phyloP scores from a whole-genome alignment of 805 yeast species.

The Metschnikowia chrysomelidarum region DNA sequence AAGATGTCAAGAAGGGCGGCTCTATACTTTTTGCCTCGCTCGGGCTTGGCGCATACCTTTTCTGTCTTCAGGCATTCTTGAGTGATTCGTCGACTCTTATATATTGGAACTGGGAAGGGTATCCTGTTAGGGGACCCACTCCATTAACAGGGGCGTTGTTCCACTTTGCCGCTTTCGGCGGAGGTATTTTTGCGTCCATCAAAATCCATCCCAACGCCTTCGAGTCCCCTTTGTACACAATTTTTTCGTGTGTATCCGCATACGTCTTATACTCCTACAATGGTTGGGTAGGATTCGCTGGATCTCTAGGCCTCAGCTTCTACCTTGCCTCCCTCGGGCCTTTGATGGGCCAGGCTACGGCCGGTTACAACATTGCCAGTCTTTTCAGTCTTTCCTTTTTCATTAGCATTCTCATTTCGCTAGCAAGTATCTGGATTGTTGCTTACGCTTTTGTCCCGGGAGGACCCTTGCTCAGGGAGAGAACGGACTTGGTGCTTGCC shows the following conservation, averaged over 20 bases:
- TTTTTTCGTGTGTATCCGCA: conserved; percentile 49
- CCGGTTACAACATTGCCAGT: conserved; percentile 54
- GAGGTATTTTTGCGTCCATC: conserved; percentile 44
- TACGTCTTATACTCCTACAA: conserved; percentile 46
- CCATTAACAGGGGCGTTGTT: conserved; percentile 83
- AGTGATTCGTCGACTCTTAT: conserved; percentile 84
- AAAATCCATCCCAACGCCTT: conserved; percentile 23
- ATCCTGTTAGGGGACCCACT: conserved; percentile 79
- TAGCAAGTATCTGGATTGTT: conserved; percentile 94
- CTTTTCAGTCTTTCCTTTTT: conserved; percentile 51
- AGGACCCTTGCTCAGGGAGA: conserved; percentile 83
- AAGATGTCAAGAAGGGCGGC: conserved; percentile 33
- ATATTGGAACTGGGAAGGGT: conserved; percentile 98
- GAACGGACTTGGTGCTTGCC: conserved; percentile 73
- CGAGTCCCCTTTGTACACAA: conserved; percentile 31
- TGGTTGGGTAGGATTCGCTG: conserved; percentile 74
- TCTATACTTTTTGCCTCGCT: conserved; percentile 51
- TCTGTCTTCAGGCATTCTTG: conserved; percentile 67
- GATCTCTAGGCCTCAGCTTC: conserved; percentile 60
- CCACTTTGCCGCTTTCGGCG: conserved; percentile 55
- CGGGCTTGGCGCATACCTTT: conserved; percentile 78
- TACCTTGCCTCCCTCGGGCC: conserved; percentile 66
- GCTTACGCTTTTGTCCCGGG: conserved; percentile 99
- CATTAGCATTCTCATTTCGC: conserved; percentile 50
- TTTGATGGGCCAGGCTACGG: conserved; percentile 54